phyloP scores from a whole-genome alignment of 2,329 filamentous ascomycete species.

The Penicillium sp. region DNA sequence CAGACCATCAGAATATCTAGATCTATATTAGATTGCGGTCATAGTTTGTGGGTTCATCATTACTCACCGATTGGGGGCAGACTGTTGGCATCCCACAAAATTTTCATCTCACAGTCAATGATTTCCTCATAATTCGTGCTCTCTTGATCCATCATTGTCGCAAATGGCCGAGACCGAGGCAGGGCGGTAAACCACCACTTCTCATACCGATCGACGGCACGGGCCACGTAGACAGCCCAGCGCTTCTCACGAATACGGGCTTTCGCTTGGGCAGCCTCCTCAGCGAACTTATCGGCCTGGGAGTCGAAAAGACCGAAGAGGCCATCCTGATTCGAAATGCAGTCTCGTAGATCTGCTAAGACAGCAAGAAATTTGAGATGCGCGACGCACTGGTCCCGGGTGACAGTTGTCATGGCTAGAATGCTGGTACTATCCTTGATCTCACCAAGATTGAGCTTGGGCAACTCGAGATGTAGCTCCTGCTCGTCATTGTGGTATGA shows the following conservation, averaged over 20 bases:
- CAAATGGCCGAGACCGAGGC: constrained; percentile 12
- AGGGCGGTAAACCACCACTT: constrained; percentile 53
- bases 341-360: constrained; percentile 66
- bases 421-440: neutral
- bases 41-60: neutral
- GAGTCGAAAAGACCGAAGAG: constrained; percentile 64
- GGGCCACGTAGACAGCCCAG: constrained; percentile 68
- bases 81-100: constrained; percentile 15
- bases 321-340: constrained; percentile 64
- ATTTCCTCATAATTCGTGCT: constrained; percentile 11
- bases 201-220: constrained; percentile 66
- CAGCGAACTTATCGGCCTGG: constrained; percentile 37
- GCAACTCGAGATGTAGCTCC: constrained; percentile 16
- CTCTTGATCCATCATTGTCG: constrained; percentile 13
- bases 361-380: constrained; percentile 73
- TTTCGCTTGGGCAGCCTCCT: constrained; percentile 45
- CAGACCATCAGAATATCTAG: constrained; percentile 27
- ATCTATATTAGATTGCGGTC: neutral
- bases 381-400: constrained; percentile 61
- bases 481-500: constrained; percentile 24
- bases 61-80: constrained; percentile 23
- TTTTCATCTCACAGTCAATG: constrained; percentile 3
- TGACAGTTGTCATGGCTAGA: constrained; percentile 20
- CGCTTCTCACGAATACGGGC: constrained; percentile 65
- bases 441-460: constrained; percentile 24